Conservation (phyloP, 768 basidiomycete species). For the Trametes gibbosa region DNA sequence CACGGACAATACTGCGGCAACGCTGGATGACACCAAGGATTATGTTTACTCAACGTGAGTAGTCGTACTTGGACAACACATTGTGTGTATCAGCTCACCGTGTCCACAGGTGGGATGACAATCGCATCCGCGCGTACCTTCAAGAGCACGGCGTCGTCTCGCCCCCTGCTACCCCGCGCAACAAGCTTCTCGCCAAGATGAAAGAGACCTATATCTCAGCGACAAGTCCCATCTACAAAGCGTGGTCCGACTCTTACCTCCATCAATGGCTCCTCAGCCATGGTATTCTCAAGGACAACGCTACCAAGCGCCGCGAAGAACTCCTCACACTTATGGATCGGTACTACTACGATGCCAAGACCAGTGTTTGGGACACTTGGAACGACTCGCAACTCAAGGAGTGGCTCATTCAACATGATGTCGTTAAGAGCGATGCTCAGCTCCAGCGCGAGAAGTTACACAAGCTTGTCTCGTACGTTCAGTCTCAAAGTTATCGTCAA, state of each 20-base stretch:
- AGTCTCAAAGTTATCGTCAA: neutral
- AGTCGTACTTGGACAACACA: too few species aligned
- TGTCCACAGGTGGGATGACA: conserved; percentile 63
- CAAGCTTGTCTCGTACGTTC: conserved; percentile 61
- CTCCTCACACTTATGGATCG: conserved; percentile 66
- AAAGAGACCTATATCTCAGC: conserved; percentile 61
- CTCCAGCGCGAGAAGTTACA: conserved; percentile 72
- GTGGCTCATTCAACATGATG: conserved; percentile 75
- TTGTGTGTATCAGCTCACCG: neutral
- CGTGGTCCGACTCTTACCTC: conserved; percentile 85
- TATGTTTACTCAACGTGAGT: conserved; percentile 77
- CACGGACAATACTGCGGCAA: conserved; percentile 46
- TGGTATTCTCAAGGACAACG: conserved; percentile 61
- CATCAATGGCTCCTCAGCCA: conserved; percentile 83
- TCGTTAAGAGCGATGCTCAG: conserved; percentile 72
- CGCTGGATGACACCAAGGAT: conserved; percentile 74
- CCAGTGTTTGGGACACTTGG: conserved; percentile 51
- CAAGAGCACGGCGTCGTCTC: conserved; percentile 72
- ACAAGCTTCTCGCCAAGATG: conserved; percentile 70
- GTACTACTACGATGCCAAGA: conserved; percentile 63
- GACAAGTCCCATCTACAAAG: conserved; percentile 68
- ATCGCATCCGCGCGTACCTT: conserved; percentile 65
- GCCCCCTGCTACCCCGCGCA: conserved; percentile 54
- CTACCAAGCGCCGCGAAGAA: conserved; percentile 57
- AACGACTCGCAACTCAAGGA: conserved; percentile 69